Evolutionary conservation across 352 stramenopile genomes (phyloP).

Genomic region (Pythium pyrilobum): DNA sequence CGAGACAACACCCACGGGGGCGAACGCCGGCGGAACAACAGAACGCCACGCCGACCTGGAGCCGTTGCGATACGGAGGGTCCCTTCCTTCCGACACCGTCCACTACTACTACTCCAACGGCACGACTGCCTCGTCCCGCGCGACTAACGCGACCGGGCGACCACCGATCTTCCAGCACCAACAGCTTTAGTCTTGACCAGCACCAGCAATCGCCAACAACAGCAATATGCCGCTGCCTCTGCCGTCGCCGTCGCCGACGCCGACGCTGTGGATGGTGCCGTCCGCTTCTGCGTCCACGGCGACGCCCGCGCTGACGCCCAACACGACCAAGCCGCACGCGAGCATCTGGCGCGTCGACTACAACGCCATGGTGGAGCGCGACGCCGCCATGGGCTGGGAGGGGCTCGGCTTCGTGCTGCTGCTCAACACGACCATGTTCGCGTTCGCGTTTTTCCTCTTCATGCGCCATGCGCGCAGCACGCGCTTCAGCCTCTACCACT

Average conservation of each 20-base stretch:
- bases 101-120: no score
- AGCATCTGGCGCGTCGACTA: constrained; percentile 80
- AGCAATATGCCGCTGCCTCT: constrained; percentile 11
- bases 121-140: no score
- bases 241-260: constrained; percentile 3
- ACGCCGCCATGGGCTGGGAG: constrained; percentile 76
- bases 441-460: constrained; percentile 59
- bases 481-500: constrained; percentile 72
- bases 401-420: constrained; percentile 70
- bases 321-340: constrained; percentile 22
- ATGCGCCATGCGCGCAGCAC: constrained; percentile 55
- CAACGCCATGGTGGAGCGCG: constrained; percentile 66
- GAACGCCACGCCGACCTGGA: no score
- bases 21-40: no score
- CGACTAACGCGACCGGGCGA: no score
- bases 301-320: background rate
- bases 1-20: no score
- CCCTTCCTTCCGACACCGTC: no score
- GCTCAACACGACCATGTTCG: constrained; percentile 68
- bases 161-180: no score
- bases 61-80: no score
- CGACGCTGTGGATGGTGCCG: constrained; percentile 14
- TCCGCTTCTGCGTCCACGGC: background rate
- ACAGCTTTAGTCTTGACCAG: no score
- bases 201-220: no score